These are phyloP conservation scores for Paracoccidioides lutzii DNA, from an alignment of 2,329 filamentous ascomycete genomes.

Conservation along the genomic window DNA sequence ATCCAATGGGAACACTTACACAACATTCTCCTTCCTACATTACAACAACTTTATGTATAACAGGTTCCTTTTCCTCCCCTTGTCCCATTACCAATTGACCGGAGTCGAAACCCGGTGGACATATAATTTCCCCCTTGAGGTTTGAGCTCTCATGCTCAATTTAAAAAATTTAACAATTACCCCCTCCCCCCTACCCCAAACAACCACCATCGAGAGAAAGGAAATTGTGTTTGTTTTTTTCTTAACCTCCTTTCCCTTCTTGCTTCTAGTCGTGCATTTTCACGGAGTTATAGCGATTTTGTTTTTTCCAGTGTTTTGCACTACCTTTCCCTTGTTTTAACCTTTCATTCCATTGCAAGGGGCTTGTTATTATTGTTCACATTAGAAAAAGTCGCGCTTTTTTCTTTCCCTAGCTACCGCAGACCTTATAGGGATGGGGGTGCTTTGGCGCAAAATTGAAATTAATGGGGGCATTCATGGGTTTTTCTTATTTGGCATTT, in stretches of 20 bases:
- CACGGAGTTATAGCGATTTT: slow-evolving; percentile 34
- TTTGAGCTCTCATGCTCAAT: not conserved
- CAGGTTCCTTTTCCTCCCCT: slow-evolving; percentile 11
- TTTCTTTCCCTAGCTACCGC: not conserved
- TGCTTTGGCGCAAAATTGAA: slow-evolving; percentile 4
- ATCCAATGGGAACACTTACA: slow-evolving; percentile 2
- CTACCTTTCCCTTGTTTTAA: not conserved
- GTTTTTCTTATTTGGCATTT: slow-evolving; percentile 1
- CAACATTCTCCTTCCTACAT: slow-evolving; percentile 5
- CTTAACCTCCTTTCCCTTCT: slow-evolving; percentile 4
- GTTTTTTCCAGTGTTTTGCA: slow-evolving; percentile 5
- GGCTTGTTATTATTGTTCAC: not conserved
- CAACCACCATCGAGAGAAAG: not conserved
- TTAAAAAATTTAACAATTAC: not conserved
- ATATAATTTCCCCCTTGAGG: not conserved
- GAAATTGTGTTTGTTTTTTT: slow-evolving; percentile 13
- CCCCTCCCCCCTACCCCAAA: too few relatives aligned
- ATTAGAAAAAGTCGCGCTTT: slow-evolving; percentile 5
- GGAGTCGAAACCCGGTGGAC: not conserved
- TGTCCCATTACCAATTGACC: too few relatives aligned
- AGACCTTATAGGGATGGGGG: not conserved
- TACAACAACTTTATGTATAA: slow-evolving; percentile 15
- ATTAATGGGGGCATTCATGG: not conserved
- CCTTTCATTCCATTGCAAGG: not conserved
- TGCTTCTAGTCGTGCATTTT: slow-evolving; percentile 28